Base-by-base conservation (phyloP, 2,329 filamentous ascomycete species). In the Dactylellina haptotyla region DNA sequence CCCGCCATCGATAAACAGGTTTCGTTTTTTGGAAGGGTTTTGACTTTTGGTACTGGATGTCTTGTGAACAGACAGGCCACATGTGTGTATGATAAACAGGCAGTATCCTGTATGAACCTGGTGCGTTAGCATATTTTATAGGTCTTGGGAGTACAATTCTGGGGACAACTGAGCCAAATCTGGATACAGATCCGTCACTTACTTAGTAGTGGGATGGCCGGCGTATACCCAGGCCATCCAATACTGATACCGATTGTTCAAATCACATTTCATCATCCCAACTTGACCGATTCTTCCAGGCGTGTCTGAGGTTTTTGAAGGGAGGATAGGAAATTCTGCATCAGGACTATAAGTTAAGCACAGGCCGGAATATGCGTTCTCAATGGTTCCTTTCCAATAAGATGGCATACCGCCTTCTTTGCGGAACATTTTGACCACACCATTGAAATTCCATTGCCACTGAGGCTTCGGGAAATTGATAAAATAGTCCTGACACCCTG, bases 141-240 rank as follows among this genome's bases (percentile, higher is more conserved):
- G n/a, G n/a, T n/a, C n/a, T n/a, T n/a, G n/a, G n/a, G n/a, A n/a
- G n/a, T n/a, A 34, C 14, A 34, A 34, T 34, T 34, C 32, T 34
- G n/a, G n/a, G n/a, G n/a, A n/a, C 32, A 34, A 6, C 14, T 34
- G 32, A 34, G 14, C 45, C 16, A 25, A 16, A 23, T 16, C 25
- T 45, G 28, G 30, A 30, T 20, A 9, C 5, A 9, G 18, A 45
- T 45, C 2, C 16, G n/a, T n/a, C 14, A 34, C 23, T 14, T 65
- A 57, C 61, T 34, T 65, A n/a, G 50, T 64, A 5, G 26, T 9
- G 1, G 64, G 37, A 34, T 39, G 34, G 6, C 43, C 53, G 10
- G 37, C 64, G 10, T 20, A 37, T 5, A 69, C 26, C 64, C 64
- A 69, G 10, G 61, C 23, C 14, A 56, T 5, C 64, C 64, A 69